Percentiles rank a stretch among this genome's conserved stretches.
Conservation (phyloP, 2,329 filamentous ascomycete genomes). For the Fusarium armeniacum region DNA sequence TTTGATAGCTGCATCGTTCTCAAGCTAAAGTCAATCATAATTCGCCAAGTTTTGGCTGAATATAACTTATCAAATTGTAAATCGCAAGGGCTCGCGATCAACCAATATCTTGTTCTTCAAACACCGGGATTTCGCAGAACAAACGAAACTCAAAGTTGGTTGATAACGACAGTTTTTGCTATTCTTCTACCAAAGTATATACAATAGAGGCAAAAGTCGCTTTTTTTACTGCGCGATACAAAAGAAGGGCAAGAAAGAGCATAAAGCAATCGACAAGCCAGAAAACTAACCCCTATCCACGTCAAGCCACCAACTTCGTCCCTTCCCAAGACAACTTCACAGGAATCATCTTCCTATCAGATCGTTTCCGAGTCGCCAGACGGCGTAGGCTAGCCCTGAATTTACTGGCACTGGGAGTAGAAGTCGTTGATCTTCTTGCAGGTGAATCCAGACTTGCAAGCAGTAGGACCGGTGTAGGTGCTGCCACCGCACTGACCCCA, state of each 20-base stretch:
- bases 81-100: neutral
- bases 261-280: slow-evolving; percentile 18
- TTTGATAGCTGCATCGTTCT: no score
- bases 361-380: slow-evolving; percentile 4
- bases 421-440: slow-evolving; percentile 57
- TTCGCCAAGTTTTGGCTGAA: neutral
- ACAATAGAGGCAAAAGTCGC: slow-evolving; percentile 35
- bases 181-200: slow-evolving; percentile 31
- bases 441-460: slow-evolving; percentile 54
- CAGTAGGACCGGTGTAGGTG: slow-evolving; percentile 55
- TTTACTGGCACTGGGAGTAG: slow-evolving; percentile 60
- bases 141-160: neutral
- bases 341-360: slow-evolving; percentile 1
- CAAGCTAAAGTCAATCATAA: neutral
- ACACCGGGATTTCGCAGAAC: neutral
- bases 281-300: slow-evolving; percentile 18
- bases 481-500: slow-evolving; percentile 58
- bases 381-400: neutral
- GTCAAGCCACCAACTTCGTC: slow-evolving; percentile 8
- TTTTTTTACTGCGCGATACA: slow-evolving; percentile 27
- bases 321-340: slow-evolving; percentile 6
- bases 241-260: slow-evolving; percentile 33
- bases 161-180: slow-evolving; percentile 39
- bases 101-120: neutral
- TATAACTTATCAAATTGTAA: neutral